Evolutionary conservation across 345 rosid species (phyloP).

Genomic region (Gossypium thurberi): DNA sequence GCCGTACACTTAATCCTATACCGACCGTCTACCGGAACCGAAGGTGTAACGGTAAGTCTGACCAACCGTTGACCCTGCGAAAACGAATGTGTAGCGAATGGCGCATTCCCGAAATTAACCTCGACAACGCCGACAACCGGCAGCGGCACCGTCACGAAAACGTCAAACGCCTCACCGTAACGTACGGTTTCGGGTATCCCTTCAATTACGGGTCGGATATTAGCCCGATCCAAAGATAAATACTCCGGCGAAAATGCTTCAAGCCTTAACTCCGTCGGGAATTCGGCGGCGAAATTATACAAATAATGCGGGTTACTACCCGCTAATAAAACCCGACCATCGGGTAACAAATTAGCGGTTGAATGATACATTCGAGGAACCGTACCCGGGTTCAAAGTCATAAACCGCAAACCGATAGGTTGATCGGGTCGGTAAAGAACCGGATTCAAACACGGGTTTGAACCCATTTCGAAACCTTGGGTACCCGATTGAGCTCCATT

Average conservation of each 20-base stretch:
- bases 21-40: conserved; percentile 42
- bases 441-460: conserved; percentile 53
- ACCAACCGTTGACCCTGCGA: conserved; percentile 81
- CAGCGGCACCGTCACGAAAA: conserved; percentile 45
- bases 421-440: conserved; percentile 58
- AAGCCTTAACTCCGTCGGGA: conserved; percentile 69
- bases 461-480: conserved; percentile 62
- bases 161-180: conserved; percentile 40
- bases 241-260: conserved; percentile 92
- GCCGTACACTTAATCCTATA: conserved; percentile 64
- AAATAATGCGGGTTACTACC: conserved; percentile 85
- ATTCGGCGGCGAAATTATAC: conserved; percentile 49
- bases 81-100: conserved; percentile 80
- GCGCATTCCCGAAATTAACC: conserved; percentile 55
- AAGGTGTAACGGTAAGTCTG: conserved; percentile 49
- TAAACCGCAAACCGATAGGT: conserved; percentile 52
- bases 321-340: conserved; percentile 67
- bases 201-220: conserved; percentile 52
- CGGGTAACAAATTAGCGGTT: conserved; percentile 76
- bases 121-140: conserved; percentile 69
- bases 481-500: conserved; percentile 82
- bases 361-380: conserved; percentile 87
- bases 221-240: conserved; percentile 59
- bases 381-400: conserved; percentile 72
- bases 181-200: conserved; percentile 47